Evolutionary conservation across 176 grass and related monocot species (phyloP), one percentile per base, ranked within the genome.

Genomic region (Oryza nivara): DNA sequence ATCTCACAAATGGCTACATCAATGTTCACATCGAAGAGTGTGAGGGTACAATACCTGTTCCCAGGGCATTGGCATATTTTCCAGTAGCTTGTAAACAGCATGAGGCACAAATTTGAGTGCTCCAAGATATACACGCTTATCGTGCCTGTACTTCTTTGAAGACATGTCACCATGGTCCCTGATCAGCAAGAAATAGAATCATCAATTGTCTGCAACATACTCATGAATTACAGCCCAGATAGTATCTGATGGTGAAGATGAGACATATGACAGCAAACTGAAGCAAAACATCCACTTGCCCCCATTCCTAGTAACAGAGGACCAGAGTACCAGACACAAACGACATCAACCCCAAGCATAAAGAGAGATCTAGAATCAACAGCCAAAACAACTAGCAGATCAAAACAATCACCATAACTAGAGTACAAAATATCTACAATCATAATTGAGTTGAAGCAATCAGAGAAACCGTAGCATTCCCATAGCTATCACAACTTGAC

Each of bases 31-130:
- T 64, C 7, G 17, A 68, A 30, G 26, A 67, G 20, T 63, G 70
- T 65, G 15, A 43, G 23, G 69, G 41, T 36, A 65, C 6, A 8
- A 11, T 86, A 98, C 96, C 91, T 98, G 93, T 47, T 96, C 93
- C 96, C 93, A 98, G 15, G 96, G 96, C 96, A 98, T 98, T 5
- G 96, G 93, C 96, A 98, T 98, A 67, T 98, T 98, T 83, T 98
- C 96, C 25, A 95, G 81, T 52, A 98, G 78, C 68, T 98, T 98
- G 70, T 98, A 98, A 32, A 98, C 96, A 71, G 91, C 93, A 76
- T 96, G 96, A 79, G 96, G 93, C 23, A 98, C 96, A 86, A 95
- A 98, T 85, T 98, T 98, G 2, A 98, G 86, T 75, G 93, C 96
- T 69, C 93, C 96, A 68, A 98, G 96, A 70, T 98, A 98, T 19